These are phyloP conservation scores for Yarrowia divulgata DNA, from an alignment of 805 yeast species.

Conservation along the genomic window DNA sequence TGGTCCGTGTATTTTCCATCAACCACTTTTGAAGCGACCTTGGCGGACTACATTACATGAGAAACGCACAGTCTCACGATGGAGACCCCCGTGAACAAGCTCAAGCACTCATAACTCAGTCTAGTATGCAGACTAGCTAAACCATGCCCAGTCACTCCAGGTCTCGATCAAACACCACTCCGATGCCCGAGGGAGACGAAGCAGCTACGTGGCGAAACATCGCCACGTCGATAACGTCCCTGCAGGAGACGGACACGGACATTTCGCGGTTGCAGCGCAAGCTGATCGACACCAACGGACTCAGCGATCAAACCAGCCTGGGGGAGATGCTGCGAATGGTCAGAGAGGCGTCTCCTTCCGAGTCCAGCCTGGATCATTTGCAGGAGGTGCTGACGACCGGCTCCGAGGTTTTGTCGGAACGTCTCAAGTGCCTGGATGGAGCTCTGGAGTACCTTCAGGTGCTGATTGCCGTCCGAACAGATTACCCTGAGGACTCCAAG, in stretches of 20 bases:
- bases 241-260: slow-evolving; percentile 31
- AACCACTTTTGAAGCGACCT: not conserved
- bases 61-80: slow-evolving; percentile 5
- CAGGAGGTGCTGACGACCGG: slow-evolving; percentile 29
- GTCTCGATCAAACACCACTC: slow-evolving; percentile 38
- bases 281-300: slow-evolving; percentile 30
- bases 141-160: slow-evolving; percentile 38
- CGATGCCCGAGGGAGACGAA: slow-evolving; percentile 39
- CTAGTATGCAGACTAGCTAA: slow-evolving; percentile 29
- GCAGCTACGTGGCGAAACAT: slow-evolving; percentile 33
- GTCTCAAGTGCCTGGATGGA: slow-evolving; percentile 31
- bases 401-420: slow-evolving; percentile 32
- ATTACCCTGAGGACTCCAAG: slow-evolving; percentile 27
- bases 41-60: not conserved
- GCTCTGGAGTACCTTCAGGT: slow-evolving; percentile 34
- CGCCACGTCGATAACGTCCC: slow-evolving; percentile 27
- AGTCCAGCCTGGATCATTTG: slow-evolving; percentile 7
- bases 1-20: not conserved
- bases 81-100: slow-evolving; percentile 2
- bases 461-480: slow-evolving; percentile 31
- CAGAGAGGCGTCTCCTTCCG: slow-evolving; percentile 31
- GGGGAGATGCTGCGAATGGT: slow-evolving; percentile 24
- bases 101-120: slow-evolving; percentile 24
- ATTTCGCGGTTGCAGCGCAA: slow-evolving; percentile 29
- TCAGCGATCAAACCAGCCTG: slow-evolving; percentile 25